These are phyloP conservation scores for Prunus davidiana DNA, from an alignment of 306 rosid species.

Conservation along the genomic window DNA sequence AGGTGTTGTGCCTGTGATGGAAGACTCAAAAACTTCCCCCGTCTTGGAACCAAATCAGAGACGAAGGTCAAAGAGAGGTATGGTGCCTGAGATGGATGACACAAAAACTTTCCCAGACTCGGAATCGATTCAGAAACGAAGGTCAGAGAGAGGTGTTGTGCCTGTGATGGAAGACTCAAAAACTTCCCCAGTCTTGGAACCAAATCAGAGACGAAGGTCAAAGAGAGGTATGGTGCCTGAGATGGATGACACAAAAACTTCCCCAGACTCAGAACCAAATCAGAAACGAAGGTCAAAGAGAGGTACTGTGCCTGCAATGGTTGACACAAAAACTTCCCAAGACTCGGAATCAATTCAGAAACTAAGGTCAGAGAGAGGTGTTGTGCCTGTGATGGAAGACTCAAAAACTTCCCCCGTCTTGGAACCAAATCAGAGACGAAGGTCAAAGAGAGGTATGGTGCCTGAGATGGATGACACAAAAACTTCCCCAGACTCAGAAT, in stretches of 20 bases:
- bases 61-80: conserved; percentile 11
- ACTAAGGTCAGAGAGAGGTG: conserved; percentile 14
- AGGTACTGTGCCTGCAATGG: background rate
- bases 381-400: background rate
- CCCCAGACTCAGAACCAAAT: background rate
- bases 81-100: background rate
- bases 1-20: conserved; percentile 9
- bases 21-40: conserved; percentile 4
- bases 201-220: conserved; percentile 15
- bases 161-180: background rate
- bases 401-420: background rate
- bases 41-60: conserved; percentile 4
- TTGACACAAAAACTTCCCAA: background rate
- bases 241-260: conserved; percentile 8
- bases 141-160: conserved; percentile 13
- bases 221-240: conserved; percentile 10
- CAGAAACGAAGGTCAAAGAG: conserved; percentile 11
- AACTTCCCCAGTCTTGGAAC: background rate
- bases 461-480: conserved; percentile 1
- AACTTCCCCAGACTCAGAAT: conserved; percentile 13
- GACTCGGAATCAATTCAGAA: conserved; percentile 18
- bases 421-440: conserved; percentile 4
- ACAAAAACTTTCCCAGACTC: conserved; percentile 10
- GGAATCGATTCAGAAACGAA: conserved; percentile 15
- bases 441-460: conserved; percentile 14